Base-by-base conservation (phyloP, 768 basidiomycete genomes). In the Leccinum truebloodii region DNA sequence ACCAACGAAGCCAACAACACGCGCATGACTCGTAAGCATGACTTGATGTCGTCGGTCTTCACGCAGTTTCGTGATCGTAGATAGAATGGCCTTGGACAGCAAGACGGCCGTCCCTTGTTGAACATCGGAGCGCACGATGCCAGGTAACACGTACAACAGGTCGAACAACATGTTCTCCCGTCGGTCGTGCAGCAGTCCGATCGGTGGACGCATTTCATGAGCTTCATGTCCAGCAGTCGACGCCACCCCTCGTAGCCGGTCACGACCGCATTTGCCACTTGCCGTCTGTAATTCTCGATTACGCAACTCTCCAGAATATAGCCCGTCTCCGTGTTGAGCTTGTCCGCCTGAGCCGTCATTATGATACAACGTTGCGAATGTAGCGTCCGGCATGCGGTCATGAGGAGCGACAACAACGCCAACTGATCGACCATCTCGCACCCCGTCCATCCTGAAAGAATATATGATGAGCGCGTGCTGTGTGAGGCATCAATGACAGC, bases 101-200 rank as follows among this genome's bases (percentile, higher is more conserved):
- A 32, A 75, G n/a, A 95, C 81, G 12, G 92, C 82, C 1, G 92
- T 90, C 3, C 86, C 78, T 59, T 90, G 87, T 39, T 88, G 82
- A 22, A 89, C 77, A 56, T 86, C 87, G 14, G 79, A 74, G 0
- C 86, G 87, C 34, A 81, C 83, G 49, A 95, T 81, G 22, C 85
- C 84, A 2, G 94, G 89, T 22, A 97, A 80, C n/a, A 92, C 87
- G 66, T 91, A 88, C 22, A 98, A 81, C 24, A 98, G 78, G 70
- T 97, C 96, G 66, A 96, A 93, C 6, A 97, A 80, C 79, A 96
- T 89, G 62, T 86, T 88, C 74, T 98, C 95, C 26, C 93, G 84
- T 26, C 85, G 86, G 60, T 94, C 90, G 62, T 88, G 85, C 0
- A 92, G 89, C 13, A 97, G 79, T 35, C 28, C 28, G 0, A 30